Conservation (phyloP, 2,329 filamentous ascomycete genomes). For the Xylariomycetidae sp. region DNA sequence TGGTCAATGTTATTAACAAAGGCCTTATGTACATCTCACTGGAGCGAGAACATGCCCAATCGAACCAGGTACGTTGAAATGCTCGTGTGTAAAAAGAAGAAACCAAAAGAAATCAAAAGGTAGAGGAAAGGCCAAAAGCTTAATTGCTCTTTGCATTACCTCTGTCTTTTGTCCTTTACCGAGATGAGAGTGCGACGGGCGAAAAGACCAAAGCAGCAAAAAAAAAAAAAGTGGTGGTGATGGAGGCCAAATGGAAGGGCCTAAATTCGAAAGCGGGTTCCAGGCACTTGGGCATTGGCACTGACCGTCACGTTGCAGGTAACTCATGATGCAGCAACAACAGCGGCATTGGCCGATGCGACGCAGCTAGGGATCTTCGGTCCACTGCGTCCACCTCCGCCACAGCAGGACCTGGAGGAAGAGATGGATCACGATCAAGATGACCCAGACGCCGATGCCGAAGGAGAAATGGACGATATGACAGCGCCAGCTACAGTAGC, state of each 20-base stretch:
- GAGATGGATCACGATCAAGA: conserved; percentile 26
- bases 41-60: conserved; percentile 49
- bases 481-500: conserved; percentile 15
- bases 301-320: conserved; percentile 43
- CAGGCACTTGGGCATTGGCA: conserved; percentile 32
- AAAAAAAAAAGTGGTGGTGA: conserved; percentile 10
- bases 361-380: conserved; percentile 53
- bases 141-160: background rate
- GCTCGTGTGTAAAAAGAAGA: background rate
- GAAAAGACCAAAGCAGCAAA: conserved; percentile 16
- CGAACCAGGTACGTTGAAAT: conserved; percentile 39
- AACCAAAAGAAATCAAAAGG: conserved; percentile 1
- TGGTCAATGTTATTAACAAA: conserved; percentile 60
- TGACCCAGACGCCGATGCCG: conserved; percentile 26
- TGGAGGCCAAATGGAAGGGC: conserved; percentile 17
- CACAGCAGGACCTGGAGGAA: conserved; percentile 28
- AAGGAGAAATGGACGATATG: conserved; percentile 29
- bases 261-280: conserved; percentile 21
- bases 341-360: conserved; percentile 41
- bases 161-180: too few species aligned
- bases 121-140: background rate
- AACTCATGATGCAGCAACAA: conserved; percentile 37
- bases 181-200: too few species aligned
- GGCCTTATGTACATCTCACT: conserved; percentile 57
- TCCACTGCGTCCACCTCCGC: conserved; percentile 44